Conservation (phyloP, 306 rosid genomes). For the cucumber (Cucumis sativus) region DNA sequence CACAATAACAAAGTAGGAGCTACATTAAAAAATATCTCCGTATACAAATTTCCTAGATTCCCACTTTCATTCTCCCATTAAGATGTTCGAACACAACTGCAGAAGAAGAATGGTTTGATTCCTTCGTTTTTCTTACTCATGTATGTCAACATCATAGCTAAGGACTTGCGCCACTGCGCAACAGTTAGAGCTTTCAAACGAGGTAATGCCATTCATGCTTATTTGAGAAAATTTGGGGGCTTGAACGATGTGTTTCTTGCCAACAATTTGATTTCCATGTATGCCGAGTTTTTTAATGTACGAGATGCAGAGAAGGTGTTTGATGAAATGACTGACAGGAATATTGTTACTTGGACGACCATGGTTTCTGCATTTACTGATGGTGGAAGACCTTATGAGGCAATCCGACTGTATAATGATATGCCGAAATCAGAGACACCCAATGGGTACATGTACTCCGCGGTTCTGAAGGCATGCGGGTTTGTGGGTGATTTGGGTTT, state of each 20-base stretch:
- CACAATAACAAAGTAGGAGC: not conserved
- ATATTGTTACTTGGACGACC: constrained; percentile 60
- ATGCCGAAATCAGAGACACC: constrained; percentile 43
- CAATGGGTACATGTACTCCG: constrained; percentile 61
- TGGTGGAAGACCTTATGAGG: constrained; percentile 46
- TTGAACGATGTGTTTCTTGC: constrained; percentile 34
- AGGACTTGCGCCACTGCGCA: constrained; percentile 46
- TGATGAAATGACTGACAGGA: constrained; percentile 57
- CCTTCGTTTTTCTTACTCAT: constrained; percentile 2
- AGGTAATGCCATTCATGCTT: constrained; percentile 54
- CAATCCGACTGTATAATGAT: constrained; percentile 27
- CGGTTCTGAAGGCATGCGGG: constrained; percentile 74
- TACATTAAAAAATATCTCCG: not conserved
- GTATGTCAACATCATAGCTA: constrained; percentile 33
- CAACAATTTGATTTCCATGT: constrained; percentile 47
- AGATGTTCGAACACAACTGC: not conserved
- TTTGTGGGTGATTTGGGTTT: constrained; percentile 32
- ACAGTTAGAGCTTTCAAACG: constrained; percentile 26
- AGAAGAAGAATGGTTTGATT: not conserved
- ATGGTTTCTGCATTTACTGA: constrained; percentile 56
- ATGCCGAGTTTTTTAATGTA: constrained; percentile 19
- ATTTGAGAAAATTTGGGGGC: constrained; percentile 37
- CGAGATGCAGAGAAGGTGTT: constrained; percentile 45
- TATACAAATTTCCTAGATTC: not conserved
- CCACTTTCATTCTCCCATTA: not conserved